phyloP scores from a whole-genome alignment of 176 grass and related monocot species.

The Otatea glauca region DNA sequence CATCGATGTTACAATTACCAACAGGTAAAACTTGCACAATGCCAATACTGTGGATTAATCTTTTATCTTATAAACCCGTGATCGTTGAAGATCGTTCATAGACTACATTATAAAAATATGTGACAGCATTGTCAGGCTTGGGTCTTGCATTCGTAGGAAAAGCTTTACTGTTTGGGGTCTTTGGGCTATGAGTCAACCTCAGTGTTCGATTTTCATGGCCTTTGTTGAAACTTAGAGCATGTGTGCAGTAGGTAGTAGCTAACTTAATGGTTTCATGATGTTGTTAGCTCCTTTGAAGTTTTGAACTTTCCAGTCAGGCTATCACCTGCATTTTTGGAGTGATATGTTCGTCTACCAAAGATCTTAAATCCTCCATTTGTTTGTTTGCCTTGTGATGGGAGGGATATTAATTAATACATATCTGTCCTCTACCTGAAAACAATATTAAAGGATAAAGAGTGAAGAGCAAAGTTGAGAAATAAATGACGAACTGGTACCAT shows the following conservation, averaged over 20 bases:
- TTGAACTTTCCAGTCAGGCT: not conserved
- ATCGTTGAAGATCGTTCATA: not conserved
- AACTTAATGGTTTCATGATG: not conserved
- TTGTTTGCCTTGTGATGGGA: conserved; percentile 12
- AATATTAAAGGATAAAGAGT: conserved; percentile 56
- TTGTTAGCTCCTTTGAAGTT: not conserved
- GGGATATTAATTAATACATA: conserved; percentile 38
- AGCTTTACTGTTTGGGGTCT: not conserved
- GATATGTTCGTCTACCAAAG: not conserved
- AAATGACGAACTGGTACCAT: conserved; percentile 41
- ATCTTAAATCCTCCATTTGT: conserved; percentile 20
- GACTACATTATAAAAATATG: not conserved
- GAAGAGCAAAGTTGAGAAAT: conserved; percentile 57
- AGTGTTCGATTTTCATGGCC: not conserved
- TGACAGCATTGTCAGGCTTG: not conserved
- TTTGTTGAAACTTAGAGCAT: not conserved
- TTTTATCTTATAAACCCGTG: not conserved
- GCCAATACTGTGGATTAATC: not conserved
- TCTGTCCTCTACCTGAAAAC: conserved; percentile 50
- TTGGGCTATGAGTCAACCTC: not conserved
- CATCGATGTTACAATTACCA: not conserved
- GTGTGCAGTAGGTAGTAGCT: not conserved
- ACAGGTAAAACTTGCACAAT: not conserved
- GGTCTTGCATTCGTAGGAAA: conserved; percentile 1
- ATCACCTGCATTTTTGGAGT: conserved; percentile 3